Percentiles rank a stretch among this genome's conserved stretches.
Conservation (phyloP, 805 yeast genomes). For the Cyberlindnera saturnus region DNA sequence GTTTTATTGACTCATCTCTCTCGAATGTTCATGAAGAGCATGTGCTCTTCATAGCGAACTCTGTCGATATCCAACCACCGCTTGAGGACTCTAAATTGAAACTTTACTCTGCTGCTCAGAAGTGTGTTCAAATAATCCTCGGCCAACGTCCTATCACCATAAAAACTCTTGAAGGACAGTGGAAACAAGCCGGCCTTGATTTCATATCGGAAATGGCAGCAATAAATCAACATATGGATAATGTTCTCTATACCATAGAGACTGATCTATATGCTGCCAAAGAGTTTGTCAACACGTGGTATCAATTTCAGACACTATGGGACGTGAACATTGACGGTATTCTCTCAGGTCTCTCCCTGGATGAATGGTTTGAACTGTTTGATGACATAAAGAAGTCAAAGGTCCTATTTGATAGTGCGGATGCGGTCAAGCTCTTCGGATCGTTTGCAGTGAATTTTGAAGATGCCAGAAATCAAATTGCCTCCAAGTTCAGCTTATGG, state of each 20-base stretch:
- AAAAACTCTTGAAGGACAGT: slow-evolving; percentile 10
- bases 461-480: slow-evolving; percentile 47
- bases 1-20: slow-evolving; percentile 18
- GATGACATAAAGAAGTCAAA: slow-evolving; percentile 38
- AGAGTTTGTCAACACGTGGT: slow-evolving; percentile 46
- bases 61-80: slow-evolving; percentile 35
- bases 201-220: slow-evolving; percentile 2
- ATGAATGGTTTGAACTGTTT: slow-evolving; percentile 43
- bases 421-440: slow-evolving; percentile 35
- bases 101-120: slow-evolving; percentile 25
- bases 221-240: slow-evolving; percentile 14
- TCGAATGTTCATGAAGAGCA: slow-evolving; percentile 22
- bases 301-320: slow-evolving; percentile 52
- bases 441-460: slow-evolving; percentile 38
- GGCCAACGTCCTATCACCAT: slow-evolving; percentile 23
- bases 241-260: slow-evolving; percentile 29
- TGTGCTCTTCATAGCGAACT: slow-evolving; percentile 29
- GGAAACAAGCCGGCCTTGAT: slow-evolving; percentile 1
- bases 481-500: slow-evolving; percentile 53
- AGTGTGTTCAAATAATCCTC: slow-evolving; percentile 15
- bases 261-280: slow-evolving; percentile 23
- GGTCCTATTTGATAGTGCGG: slow-evolving; percentile 45
- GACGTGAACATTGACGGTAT: slow-evolving; percentile 41
- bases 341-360: slow-evolving; percentile 28
- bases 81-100: slow-evolving; percentile 30